Evolutionary conservation across 225 moss, liverwort and hornwort genomes (phyloP).

Genomic region (Pleurozium schreberi): DNA sequence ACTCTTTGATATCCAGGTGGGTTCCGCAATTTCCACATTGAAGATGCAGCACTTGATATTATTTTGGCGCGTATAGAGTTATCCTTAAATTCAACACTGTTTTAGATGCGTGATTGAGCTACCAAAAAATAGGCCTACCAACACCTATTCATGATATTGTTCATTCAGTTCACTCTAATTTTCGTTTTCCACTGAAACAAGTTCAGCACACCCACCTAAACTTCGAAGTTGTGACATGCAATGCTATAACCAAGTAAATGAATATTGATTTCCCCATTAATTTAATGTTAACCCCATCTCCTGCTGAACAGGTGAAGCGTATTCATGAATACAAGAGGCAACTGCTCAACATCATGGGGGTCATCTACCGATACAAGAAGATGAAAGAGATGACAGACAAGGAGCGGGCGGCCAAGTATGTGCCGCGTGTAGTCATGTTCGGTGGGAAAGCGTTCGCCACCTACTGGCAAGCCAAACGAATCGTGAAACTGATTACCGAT

Average conservation of each 20-base stretch:
- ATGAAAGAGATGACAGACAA: constrained; percentile 78
- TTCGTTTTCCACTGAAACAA: neutral
- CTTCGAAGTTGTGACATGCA: neutral
- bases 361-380: constrained; percentile 77
- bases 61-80: neutral
- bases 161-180: neutral
- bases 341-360: constrained; percentile 83
- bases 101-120: neutral
- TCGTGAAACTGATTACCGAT: constrained; percentile 81
- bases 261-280: no score
- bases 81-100: neutral
- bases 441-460: constrained; percentile 98
- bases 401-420: constrained; percentile 66
- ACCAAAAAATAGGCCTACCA: neutral
- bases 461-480: constrained; percentile 87
- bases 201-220: neutral
- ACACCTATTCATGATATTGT: neutral
- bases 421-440: constrained; percentile 90
- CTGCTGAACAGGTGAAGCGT: constrained; percentile 66
- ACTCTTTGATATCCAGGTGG: constrained; percentile 89
- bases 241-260: neutral
- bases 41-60: neutral
- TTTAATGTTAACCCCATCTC: neutral
- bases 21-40: neutral
- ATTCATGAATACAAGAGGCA: constrained; percentile 98